Conservation (phyloP, 805 yeast genomes). For the Saturnispora saitoi region DNA sequence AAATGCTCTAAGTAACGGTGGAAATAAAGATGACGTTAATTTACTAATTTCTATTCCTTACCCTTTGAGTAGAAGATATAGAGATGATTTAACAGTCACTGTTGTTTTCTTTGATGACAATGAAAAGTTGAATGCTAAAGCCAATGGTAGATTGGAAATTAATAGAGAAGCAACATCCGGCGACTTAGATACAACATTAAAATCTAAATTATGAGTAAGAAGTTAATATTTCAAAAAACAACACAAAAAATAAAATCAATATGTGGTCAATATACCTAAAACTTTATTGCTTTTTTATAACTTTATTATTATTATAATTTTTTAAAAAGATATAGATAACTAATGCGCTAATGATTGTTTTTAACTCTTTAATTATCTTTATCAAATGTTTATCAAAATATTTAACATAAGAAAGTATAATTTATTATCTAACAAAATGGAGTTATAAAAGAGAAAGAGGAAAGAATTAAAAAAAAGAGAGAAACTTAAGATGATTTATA, state of each 20-base stretch:
- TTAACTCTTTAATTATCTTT: background rate
- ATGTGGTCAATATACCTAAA: background rate
- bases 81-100: constrained; percentile 94
- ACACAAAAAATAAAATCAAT: too few species aligned
- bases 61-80: constrained; percentile 81
- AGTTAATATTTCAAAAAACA: too few species aligned
- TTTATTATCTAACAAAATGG: background rate
- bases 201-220: constrained; percentile 36
- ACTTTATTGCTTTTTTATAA: background rate
- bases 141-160: constrained; percentile 44
- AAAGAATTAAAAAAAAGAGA: background rate
- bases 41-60: constrained; percentile 86
- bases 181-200: constrained; percentile 34
- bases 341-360: background rate
- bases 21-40: constrained; percentile 77
- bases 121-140: constrained; percentile 36
- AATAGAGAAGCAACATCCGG: constrained; percentile 52
- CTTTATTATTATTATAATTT: background rate
- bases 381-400: background rate
- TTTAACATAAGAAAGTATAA: background rate
- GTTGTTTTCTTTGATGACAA: constrained; percentile 80
- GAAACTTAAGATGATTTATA: background rate
- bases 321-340: background rate
- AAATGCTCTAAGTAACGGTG: constrained; percentile 84
- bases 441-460: background rate